A percentile compares a stretch with the other conserved stretches of the same genome.
Evolutionary conservation across 305 asterid species (phyloP).

Genomic region (Fraxinus angustifolia): DNA sequence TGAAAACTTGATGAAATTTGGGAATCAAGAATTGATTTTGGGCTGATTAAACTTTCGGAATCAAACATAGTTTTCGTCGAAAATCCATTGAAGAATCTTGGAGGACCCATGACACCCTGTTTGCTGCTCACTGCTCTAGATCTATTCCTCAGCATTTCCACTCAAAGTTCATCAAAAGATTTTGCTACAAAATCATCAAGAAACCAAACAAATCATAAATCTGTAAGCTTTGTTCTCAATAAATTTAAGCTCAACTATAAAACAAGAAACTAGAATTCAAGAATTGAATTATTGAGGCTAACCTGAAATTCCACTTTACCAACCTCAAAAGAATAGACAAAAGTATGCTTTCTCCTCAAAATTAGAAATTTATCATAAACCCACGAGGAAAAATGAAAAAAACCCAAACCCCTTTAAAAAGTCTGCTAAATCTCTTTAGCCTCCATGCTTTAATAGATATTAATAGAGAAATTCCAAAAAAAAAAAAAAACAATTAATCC

Average conservation of each 20-base stretch:
- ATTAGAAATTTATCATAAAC: conserved; percentile 10
- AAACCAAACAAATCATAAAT: too few relatives aligned
- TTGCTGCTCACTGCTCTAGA: conserved; percentile 57
- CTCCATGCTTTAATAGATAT: too few relatives aligned
- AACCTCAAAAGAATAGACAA: conserved; percentile 33
- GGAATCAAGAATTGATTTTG: conserved; percentile 70
- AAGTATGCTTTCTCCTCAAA: conserved; percentile 22
- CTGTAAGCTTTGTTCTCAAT: too few relatives aligned
- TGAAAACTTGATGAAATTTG: conserved; percentile 40
- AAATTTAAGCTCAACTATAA: too few relatives aligned
- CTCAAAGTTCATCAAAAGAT: background rate
- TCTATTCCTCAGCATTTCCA: conserved; percentile 63
- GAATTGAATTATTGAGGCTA: conserved; percentile 13
- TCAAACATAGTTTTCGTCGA: conserved; percentile 43
- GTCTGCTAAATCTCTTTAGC: too few relatives aligned
- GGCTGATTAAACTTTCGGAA: conserved; percentile 42
- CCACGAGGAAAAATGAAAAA: too few relatives aligned
- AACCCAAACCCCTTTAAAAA: too few relatives aligned
- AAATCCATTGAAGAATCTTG: conserved; percentile 58
- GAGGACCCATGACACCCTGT: conserved; percentile 54
- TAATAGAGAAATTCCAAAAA: too few relatives aligned
- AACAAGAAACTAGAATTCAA: background rate
- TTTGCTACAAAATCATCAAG: background rate
- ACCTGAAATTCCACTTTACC: conserved; percentile 34
- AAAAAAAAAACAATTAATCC: too few relatives aligned